Base-by-base conservation (phyloP, 768 basidiomycete species). In the Suillus plorans region DNA sequence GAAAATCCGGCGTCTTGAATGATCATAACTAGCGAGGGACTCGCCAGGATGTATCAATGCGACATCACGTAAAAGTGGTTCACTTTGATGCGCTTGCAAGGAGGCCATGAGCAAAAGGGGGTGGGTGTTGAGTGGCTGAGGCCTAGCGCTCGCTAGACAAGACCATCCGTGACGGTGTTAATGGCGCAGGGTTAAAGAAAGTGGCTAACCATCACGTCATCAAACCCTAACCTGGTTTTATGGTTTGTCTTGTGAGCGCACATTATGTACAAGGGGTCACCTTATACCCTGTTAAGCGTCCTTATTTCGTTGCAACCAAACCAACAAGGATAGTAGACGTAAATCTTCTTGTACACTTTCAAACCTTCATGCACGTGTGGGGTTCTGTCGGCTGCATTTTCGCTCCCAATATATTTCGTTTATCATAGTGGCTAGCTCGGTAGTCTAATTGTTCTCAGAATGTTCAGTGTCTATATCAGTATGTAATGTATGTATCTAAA, bases 1-100 rank as follows among this genome's bases (percentile, higher is more conserved):
- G 75, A 93, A 93, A 61, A 89, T 74, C 37, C 92, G 83, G 62
- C 80, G 80, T 65, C 78, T 79, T 36, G 69, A 73, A 73, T 83
- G 66, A 36, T 71, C 75, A 60, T 63, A 25, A n/a, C 49, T 49
- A n/a, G 58, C 41, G 41, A 59, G 41, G 18, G 41, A 42, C 28
- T 59, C 58, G 58, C 41, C 58, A 31, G 58, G 18, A 42, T 20
- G 41, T 20, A 18, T 7, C 58, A 42, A 42, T 42, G 58, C 28
- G 18, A 28, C 41, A 31, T 25, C 18, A 59, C 7, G 58, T 16
- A 25, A 31, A 28, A 59, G 28, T 39, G 37, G 18, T 31, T 59
- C 41, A 31, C 10, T 18, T 41, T 18, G 58, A 28, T 42, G 58
- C 5, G 12, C 2, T 28, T 59, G 41, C 58, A 39, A 42, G 10